phyloP scores from a whole-genome alignment of 768 basidiomycete species.

The Lentinula detonsa region DNA sequence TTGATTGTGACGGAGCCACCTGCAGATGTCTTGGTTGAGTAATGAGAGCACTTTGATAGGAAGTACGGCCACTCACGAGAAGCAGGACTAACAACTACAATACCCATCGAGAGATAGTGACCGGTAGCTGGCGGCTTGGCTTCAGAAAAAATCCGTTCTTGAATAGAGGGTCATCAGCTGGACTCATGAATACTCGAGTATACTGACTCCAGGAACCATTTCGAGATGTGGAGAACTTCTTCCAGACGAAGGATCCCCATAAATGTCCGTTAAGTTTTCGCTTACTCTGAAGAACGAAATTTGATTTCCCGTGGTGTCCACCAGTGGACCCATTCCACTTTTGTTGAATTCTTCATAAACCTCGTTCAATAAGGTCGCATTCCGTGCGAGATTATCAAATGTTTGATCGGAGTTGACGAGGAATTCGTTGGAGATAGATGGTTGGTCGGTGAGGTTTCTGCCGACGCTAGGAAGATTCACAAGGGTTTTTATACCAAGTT shows the following conservation, averaged over 20 bases:
- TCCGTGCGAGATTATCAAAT: conserved; percentile 9
- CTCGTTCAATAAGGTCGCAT: conserved; percentile 7
- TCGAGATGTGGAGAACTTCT: conserved; percentile 15
- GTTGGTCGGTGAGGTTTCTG: conserved; percentile 14
- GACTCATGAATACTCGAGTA: no score
- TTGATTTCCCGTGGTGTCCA: conserved; percentile 16
- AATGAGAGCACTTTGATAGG: neutral
- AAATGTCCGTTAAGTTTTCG: conserved; percentile 11
- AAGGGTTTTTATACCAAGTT: conserved; percentile 11
- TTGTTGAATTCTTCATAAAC: conserved; percentile 9
- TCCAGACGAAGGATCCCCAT: conserved; percentile 17
- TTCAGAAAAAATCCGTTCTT: conserved; percentile 4
- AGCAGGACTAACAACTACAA: conserved; percentile 8
- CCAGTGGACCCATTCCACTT: conserved; percentile 16
- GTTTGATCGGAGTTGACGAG: conserved; percentile 15
- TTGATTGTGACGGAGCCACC: conserved; percentile 22
- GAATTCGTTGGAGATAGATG: conserved; percentile 1
- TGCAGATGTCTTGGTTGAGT: neutral
- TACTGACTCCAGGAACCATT: conserved; percentile 13
- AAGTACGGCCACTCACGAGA: conserved; percentile 6
- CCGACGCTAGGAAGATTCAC: conserved; percentile 17
- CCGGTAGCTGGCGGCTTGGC: conserved; percentile 6
- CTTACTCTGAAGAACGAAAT: conserved; percentile 18
- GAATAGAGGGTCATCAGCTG: no score
- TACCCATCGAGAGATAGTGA: conserved; percentile 9